Evolutionary conservation across 495 filamentous ascomycete species (phyloP), one percentile per base, ranked within the genome.

Genomic region (Talaromyces thailandensis): DNA sequence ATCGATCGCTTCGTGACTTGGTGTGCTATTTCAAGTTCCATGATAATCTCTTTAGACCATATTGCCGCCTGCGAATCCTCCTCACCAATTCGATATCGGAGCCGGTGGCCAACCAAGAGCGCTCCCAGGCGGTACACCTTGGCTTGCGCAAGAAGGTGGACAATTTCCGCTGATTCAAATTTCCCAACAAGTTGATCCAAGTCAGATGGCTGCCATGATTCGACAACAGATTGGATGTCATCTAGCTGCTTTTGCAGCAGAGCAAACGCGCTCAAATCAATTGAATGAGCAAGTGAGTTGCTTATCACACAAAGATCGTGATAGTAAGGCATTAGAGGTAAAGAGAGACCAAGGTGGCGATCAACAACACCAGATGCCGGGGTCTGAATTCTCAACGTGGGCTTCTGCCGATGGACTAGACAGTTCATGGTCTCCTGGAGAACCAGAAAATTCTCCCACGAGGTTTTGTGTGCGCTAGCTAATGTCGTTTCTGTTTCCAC

Each of bases 251-350:
- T 66, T 57, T 57, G 55, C 35, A 58, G 64, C 35, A 14, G 14
- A 32, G 55, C 55, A 16, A 57, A 25, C 11, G 26, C 28, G 55
- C 28, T 57, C 16, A 57, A 9, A 14, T 57, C 55, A 57, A 29
- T 57, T 57, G 31, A 16, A 57, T 29, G n/a, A 37, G 28, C 68
- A 55, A 68, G 29, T 6, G 61, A 16, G 64, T 68, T 63, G 43
- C 72, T 71, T 48, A 68, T 67, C 18, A 65, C 71, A 52, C 72
- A 75, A 40, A 76, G 62, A 52, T 75, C 69, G 52, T 75, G 69
- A 0, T 73, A 63, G 21, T 66, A 55, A 58, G 72, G 68, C 2
- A 76, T 61, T 14, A 73, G 65, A 5, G 72, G 69, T 8, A 66
- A 63, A 29, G 64, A 71, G 40, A 75, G 60, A n/a, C 73, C 73